A percentile compares a stretch with the other conserved stretches of the same genome.
These are phyloP conservation scores for Alternaria sp. DNA, from an alignment of 2,329 filamentous ascomycete species.

Conservation along the genomic window DNA sequence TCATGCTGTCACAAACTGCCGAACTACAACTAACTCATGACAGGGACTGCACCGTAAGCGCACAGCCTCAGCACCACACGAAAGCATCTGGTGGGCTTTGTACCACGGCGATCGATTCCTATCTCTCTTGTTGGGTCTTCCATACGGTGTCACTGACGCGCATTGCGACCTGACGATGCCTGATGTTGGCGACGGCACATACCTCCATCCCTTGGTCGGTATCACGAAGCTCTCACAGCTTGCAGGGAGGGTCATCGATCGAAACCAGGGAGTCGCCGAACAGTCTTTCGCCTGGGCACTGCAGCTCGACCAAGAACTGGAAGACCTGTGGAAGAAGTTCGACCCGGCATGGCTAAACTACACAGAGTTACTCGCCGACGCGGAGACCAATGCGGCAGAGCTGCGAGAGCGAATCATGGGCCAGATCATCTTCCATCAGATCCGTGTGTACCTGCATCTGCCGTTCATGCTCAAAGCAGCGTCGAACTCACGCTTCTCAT, in stretches of 20 bases:
- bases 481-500: constrained; percentile 46
- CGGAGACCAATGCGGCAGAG: constrained; percentile 43
- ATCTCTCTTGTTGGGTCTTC: constrained; percentile 61
- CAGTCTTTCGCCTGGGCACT: constrained; percentile 48
- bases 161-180: constrained; percentile 47
- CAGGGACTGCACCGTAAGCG: constrained; percentile 50
- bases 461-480: constrained; percentile 53
- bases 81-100: constrained; percentile 50
- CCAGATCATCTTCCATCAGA: constrained; percentile 54
- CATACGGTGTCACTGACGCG: constrained; percentile 51
- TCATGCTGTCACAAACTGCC: not conserved
- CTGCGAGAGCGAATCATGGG: constrained; percentile 48
- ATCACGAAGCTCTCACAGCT: constrained; percentile 48
- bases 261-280: constrained; percentile 47
- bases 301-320: constrained; percentile 53
- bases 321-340: constrained; percentile 45
- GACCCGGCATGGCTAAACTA: constrained; percentile 50
- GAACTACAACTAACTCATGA: constrained; percentile 14
- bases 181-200: constrained; percentile 30
- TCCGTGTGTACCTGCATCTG: constrained; percentile 54
- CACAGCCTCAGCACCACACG: constrained; percentile 38
- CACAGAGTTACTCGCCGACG: constrained; percentile 32
- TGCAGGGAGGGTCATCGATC: constrained; percentile 53
- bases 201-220: constrained; percentile 39
- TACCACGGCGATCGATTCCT: constrained; percentile 58